Evolutionary conservation across 768 basidiomycete genomes (phyloP), one percentile per base, ranked within the genome.

Genomic region (Lactarius hengduanensis): DNA sequence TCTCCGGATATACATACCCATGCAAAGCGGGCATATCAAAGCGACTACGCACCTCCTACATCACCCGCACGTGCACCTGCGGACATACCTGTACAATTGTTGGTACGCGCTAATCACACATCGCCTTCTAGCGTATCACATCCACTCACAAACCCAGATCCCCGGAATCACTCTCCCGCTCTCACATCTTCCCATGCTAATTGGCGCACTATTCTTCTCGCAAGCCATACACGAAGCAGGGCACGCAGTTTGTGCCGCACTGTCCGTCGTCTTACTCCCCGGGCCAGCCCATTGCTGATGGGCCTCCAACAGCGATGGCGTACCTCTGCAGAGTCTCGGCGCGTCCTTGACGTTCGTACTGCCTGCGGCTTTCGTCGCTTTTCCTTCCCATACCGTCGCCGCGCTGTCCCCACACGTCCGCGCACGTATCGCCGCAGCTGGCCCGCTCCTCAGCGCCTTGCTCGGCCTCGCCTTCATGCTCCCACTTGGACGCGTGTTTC

Each of bases 181-280:
- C n/a, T 76, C 77, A 30, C 87, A 95, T 72, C 72, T 91, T 1
- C 89, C 89, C 5, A 69, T 87, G 18, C 83, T 94, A 57, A 70
- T 94, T 8, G 38, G 83, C 7, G 82, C 88, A 0, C 80, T 94
- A 18, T 79, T 87, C 56, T 28, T 84, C 10, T 82, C 83, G 62
- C 92, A 94, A 74, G 70, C 87, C n/a, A 73, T 90, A 22, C 93
- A 95, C 70, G 93, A 96, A 77, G 75, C 83, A 0, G 93, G 93
- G 7, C 93, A 96, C 75, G 90, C 88, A 15, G 72, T 94, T 54
- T 79, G 86, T 10, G 93, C 88, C 15, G 89, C 91, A 22, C 72
- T 89, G 90, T 93, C 75, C 73, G 90, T 76, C 26, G 34, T 61
- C 13, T 53, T 16, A 45, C 26, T 10, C 22, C 13, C 59, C 34